Conservation (phyloP, 2,329 filamentous ascomycete species). For the Sclerotinia spermophila region DNA sequence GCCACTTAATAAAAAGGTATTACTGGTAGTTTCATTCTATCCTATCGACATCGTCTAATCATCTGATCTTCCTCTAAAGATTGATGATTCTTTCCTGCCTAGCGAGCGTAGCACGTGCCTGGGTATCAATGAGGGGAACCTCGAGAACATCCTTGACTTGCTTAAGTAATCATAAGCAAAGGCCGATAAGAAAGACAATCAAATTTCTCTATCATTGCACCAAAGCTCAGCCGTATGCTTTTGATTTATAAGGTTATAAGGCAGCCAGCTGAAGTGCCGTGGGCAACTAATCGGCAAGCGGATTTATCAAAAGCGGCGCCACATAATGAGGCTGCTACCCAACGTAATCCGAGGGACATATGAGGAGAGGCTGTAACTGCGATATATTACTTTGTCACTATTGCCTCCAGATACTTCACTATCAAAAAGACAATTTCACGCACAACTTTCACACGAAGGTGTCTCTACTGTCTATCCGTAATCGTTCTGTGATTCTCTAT, state of each 20-base stretch:
- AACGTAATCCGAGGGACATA: conserved; percentile 7
- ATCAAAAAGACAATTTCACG: background rate
- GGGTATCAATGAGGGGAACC: background rate
- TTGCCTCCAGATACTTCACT: background rate
- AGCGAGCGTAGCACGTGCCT: too few species aligned
- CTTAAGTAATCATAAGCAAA: background rate
- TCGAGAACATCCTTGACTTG: background rate
- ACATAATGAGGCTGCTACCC: conserved; percentile 6
- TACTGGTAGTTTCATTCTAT: too few species aligned
- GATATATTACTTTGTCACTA: background rate
- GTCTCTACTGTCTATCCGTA: background rate
- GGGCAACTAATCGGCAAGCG: background rate
- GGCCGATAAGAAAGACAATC: background rate
- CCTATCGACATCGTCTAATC: background rate
- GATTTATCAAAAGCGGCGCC: conserved; percentile 4
- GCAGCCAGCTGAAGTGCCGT: background rate
- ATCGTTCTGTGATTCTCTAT: background rate
- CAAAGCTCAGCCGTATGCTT: background rate
- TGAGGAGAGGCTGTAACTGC: conserved; percentile 9
- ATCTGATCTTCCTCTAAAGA: background rate
- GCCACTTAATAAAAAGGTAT: too few species aligned
- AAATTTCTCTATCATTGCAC: background rate
- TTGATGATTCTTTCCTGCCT: too few species aligned
- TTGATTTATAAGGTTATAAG: conserved; percentile 5
- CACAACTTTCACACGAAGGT: background rate